These are phyloP conservation scores for Talaromyces rugulosus DNA, from an alignment of 2,329 filamentous ascomycete genomes.

Conservation along the genomic window DNA sequence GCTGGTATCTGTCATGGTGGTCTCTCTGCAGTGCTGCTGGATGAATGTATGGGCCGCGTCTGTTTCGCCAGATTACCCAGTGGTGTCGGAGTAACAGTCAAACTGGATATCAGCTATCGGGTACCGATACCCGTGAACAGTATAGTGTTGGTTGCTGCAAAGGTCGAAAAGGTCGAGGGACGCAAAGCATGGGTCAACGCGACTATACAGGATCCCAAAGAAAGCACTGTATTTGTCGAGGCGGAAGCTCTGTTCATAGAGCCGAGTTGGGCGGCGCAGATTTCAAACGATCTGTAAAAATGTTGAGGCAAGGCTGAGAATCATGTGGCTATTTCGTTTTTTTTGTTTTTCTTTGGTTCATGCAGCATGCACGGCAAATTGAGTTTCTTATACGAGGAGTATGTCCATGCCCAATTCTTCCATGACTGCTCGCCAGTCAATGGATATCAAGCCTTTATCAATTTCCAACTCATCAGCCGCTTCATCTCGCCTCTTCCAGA, in stretches of 20 bases:
- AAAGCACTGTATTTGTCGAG: not conserved
- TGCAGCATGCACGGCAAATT: not conserved
- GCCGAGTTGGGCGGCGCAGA: not conserved
- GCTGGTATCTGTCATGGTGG: slow-evolving; percentile 1
- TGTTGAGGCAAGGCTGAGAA: not conserved
- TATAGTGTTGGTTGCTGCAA: slow-evolving; percentile 2
- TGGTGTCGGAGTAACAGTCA: slow-evolving; percentile 4
- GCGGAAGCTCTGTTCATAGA: slow-evolving; percentile 2
- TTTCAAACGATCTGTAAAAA: not conserved
- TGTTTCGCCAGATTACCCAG: not conserved
- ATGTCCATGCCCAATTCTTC: slow-evolving; percentile 4
- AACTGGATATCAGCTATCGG: slow-evolving; percentile 1
- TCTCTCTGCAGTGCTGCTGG: not conserved
- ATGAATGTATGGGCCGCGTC: slow-evolving; percentile 1
- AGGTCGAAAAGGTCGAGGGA: not conserved
- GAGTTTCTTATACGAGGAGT: not conserved
- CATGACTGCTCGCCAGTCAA: slow-evolving; percentile 2
- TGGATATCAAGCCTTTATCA: slow-evolving; percentile 3
- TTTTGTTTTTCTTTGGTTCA: not conserved
- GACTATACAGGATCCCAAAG: not conserved
- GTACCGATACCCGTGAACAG: slow-evolving; percentile 1
- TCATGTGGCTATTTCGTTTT: not conserved
- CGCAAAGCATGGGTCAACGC: slow-evolving; percentile 3
- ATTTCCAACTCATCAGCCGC: not conserved
- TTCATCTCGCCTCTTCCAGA: slow-evolving; percentile 1